Evolutionary conservation across 208 protist species (phyloP).

Genomic region (Naegleria fowleri): DNA sequence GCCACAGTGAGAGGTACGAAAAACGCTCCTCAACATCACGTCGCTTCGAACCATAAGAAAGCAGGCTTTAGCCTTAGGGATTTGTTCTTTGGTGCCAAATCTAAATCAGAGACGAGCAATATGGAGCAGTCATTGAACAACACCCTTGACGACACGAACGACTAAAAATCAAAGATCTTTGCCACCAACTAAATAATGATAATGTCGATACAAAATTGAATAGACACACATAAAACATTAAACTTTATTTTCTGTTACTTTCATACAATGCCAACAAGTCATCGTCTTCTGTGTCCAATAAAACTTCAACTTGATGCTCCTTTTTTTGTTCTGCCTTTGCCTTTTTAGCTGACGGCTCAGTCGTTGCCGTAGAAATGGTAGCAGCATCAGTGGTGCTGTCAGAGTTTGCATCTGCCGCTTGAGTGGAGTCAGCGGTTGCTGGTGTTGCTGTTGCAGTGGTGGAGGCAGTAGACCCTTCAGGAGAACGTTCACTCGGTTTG

Average conservation of each 20-base stretch:
- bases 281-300: not conserved
- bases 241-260: not conserved
- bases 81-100: not conserved
- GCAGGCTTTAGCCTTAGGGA: not conserved
- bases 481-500: not conserved
- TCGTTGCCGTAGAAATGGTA: not conserved
- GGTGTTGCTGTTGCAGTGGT: too few species aligned
- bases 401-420: not conserved
- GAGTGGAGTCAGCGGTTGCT: not conserved
- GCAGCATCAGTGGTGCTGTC: not conserved
- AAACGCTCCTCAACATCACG: not conserved
- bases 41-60: not conserved
- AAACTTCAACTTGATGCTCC: not conserved
- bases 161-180: too few species aligned
- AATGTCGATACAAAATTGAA: too few species aligned
- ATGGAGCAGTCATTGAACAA: not conserved
- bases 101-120: not conserved
- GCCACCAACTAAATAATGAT: too few species aligned
- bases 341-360: not conserved
- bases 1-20: not conserved
- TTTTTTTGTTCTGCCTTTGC: not conserved
- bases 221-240: not conserved
- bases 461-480: not conserved
- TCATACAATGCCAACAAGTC: not conserved
- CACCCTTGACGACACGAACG: too few species aligned